These are phyloP conservation scores for Aureobasidium sp. DNA, from an alignment of 2,329 filamentous ascomycete species.

Conservation along the genomic window DNA sequence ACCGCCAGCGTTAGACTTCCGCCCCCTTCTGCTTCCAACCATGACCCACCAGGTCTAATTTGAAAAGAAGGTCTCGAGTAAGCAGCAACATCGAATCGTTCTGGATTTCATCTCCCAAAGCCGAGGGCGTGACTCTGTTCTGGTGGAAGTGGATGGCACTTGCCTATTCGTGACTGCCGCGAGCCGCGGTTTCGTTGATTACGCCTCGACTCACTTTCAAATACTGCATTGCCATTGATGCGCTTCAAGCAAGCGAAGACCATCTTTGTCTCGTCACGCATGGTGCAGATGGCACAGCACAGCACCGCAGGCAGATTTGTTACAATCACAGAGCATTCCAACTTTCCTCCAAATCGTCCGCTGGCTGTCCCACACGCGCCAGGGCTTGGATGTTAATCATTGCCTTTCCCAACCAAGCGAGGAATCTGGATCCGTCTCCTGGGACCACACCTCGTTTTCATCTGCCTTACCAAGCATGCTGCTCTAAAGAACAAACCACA, in stretches of 20 bases:
- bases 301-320: not conserved
- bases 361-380: slow-evolving; percentile 13
- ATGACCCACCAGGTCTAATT: slow-evolving; percentile 13
- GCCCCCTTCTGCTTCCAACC: slow-evolving; percentile 3
- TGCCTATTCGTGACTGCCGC: slow-evolving; percentile 12
- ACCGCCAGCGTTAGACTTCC: slow-evolving; percentile 10
- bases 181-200: not conserved
- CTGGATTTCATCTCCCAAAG: slow-evolving; percentile 4
- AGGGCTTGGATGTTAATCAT: slow-evolving; percentile 12
- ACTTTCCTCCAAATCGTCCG: slow-evolving; percentile 8
- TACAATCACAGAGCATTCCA: slow-evolving; percentile 1
- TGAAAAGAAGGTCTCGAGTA: slow-evolving; percentile 11
- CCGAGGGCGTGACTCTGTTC: not conserved
- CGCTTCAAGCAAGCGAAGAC: slow-evolving; percentile 1
- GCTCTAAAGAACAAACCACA: not conserved
- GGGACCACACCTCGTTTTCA: slow-evolving; percentile 8
- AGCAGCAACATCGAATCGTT: slow-evolving; percentile 10
- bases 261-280: slow-evolving; percentile 14
- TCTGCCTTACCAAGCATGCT: slow-evolving; percentile 13
- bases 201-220: not conserved
- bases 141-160: not conserved
- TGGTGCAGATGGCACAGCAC: slow-evolving; percentile 9
- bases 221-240: not conserved
- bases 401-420: slow-evolving; percentile 13
- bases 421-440: slow-evolving; percentile 13